Evolutionary conservation across 2,329 filamentous ascomycete genomes (phyloP), one percentile per base, ranked within the genome.

Genomic region (Trichoderma afroharzianum): DNA sequence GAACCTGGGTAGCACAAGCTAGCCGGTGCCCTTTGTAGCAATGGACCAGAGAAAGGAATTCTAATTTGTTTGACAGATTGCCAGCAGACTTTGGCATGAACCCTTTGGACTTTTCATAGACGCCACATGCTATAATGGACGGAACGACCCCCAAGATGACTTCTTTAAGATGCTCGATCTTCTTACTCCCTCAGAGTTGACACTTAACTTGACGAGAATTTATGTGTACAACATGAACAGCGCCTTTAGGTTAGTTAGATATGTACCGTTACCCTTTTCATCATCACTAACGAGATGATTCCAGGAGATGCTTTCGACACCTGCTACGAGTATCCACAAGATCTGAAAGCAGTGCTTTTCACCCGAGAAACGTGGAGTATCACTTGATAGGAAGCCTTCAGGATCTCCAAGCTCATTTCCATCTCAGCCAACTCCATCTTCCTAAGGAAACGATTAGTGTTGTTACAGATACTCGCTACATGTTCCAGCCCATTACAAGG

Each of bases 151-250:
- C 14, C 88, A 88, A 73, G 90, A 92, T 76, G 88, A 90, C 21
- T 80, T 92, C 2, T 90, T 92, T 76, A 87, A 87, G 68, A 90
- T 87, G 75, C 81, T 91, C 9, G 89, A 92, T 76, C 80, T 87
- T 12, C 83, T 92, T 3, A 89, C 88, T 4, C 90, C 90, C 0
- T 84, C 84, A 0, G 90, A 92, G 75, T 79, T 92, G 58, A 84
- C 86, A 2, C 84, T 84, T 66, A 88, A 90, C 72, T 81, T 92
- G 4, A 83, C 86, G 1, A 85, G 89, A 47, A 85, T 91, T 53
- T 92, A 92, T 74, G 84, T 92, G 18, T 92, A 92, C 80, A 92
- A 92, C 77, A 92, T 92, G 90, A 92, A 92, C 76, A 91, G 88
- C 76, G 87, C 89, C 12, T 92, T 91, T 78, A 86, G 88, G 86